A percentile compares a stretch with the other conserved stretches of the same genome.
Evolutionary conservation across 23 red algal genomes (phyloP).

Genomic region (Agarophyton chilense): DNA sequence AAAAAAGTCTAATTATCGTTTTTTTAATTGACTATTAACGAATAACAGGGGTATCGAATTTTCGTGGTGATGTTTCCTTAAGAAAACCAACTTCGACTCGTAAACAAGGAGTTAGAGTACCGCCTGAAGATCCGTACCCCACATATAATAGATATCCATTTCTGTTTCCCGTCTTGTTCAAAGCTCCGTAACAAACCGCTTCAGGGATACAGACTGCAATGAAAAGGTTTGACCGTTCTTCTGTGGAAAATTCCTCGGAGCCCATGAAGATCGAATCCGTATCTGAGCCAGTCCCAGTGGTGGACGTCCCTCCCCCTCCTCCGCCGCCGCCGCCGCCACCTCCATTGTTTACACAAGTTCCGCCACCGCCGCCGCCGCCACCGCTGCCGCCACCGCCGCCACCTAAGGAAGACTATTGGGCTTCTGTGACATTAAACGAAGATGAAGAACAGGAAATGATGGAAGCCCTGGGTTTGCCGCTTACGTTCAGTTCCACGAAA

Average conservation of each 20-base stretch:
- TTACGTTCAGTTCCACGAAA: constrained; percentile 58
- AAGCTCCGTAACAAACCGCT: too few species aligned
- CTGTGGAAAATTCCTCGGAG: neutral
- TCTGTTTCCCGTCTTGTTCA: too few species aligned
- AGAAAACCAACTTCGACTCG: too few species aligned
- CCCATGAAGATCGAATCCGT: neutral
- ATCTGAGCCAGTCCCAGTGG: neutral
- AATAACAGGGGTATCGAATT: too few species aligned
- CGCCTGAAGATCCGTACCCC: too few species aligned
- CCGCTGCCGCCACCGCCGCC: too few species aligned
- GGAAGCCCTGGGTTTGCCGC: constrained; percentile 23
- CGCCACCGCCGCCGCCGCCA: constrained; percentile 75
- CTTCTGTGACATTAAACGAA: constrained; percentile 1
- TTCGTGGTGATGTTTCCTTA: too few species aligned
- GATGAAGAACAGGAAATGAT: constrained; percentile 40
- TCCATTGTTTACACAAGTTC: constrained; percentile 5
- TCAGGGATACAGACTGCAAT: neutral
- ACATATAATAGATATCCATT: too few species aligned
- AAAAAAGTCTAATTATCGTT: too few species aligned
- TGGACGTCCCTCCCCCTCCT: neutral
- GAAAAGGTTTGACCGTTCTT: neutral
- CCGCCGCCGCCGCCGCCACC: constrained; percentile 63
- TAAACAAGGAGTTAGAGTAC: too few species aligned
- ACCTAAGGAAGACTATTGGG: constrained; percentile 29
- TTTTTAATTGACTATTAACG: too few species aligned